Evolutionary conservation across 2,329 filamentous ascomycete genomes (phyloP).

Genomic region (Orbilia javanica): DNA sequence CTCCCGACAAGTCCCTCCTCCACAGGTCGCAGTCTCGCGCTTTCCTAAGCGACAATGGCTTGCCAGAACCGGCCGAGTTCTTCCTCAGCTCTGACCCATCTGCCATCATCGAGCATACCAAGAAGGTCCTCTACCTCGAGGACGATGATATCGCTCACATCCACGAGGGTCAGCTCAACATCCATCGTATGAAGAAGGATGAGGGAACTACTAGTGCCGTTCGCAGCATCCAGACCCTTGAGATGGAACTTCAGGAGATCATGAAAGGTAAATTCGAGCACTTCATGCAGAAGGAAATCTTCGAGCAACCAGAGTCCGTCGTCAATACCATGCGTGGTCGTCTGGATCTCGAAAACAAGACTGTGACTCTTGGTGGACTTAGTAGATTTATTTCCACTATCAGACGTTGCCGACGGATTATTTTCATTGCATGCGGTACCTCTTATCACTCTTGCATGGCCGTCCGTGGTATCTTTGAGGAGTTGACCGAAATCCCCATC

Average conservation of each 20-base stretch:
- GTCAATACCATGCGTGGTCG: slow-evolving; percentile 99
- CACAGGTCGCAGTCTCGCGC: slow-evolving; percentile 98
- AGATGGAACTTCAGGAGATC: slow-evolving; percentile 99
- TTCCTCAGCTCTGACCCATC: slow-evolving; percentile 99
- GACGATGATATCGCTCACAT: slow-evolving; percentile 99
- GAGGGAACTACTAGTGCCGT: slow-evolving; percentile 92
- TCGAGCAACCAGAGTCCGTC: slow-evolving; percentile 98
- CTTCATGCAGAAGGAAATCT: slow-evolving; percentile 99
- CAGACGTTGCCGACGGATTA: slow-evolving; percentile 94
- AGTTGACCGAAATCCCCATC: slow-evolving; percentile 97
- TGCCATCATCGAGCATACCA: slow-evolving; percentile 98
- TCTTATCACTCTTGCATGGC: slow-evolving; percentile 99
- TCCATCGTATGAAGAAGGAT: slow-evolving; percentile 96
- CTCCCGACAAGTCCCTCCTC: slow-evolving; percentile 96
- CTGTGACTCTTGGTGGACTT: slow-evolving; percentile 93
- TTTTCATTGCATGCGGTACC: slow-evolving; percentile 98
- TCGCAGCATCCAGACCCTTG: slow-evolving; percentile 96
- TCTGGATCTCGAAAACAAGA: slow-evolving; percentile 92
- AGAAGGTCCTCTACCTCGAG: slow-evolving; percentile 99
- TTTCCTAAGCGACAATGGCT: slow-evolving; percentile 98
- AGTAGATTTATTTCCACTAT: slow-evolving; percentile 97
- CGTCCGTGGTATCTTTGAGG: slow-evolving; percentile 96
- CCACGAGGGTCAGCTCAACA: slow-evolving; percentile 98
- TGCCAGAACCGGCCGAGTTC: slow-evolving; percentile 98
- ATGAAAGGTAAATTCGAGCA: slow-evolving; percentile 99